A percentile compares a stretch with the other conserved stretches of the same genome.
Evolutionary conservation across 257 asterid species (phyloP).

Genomic region (Salvia miltiorrhiza): DNA sequence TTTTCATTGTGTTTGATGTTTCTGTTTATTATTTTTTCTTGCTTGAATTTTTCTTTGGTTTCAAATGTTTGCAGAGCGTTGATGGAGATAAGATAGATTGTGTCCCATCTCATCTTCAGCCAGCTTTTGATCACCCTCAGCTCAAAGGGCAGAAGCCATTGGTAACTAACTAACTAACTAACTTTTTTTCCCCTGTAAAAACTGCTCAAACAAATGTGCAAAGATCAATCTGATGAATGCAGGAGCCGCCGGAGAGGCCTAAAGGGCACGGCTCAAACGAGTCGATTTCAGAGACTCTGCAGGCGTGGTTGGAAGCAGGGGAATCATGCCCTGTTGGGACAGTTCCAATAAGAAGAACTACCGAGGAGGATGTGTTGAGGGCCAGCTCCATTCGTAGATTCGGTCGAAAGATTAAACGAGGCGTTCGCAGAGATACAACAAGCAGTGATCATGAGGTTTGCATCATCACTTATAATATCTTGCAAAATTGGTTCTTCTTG

Average conservation of each 20-base stretch:
- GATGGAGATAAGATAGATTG: conserved; percentile 88
- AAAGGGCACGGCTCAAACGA: conserved; percentile 37
- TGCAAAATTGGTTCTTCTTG: too few species aligned
- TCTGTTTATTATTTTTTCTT: too few species aligned
- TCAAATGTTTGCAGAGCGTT: conserved; percentile 56
- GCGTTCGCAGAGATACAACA: conserved; percentile 64
- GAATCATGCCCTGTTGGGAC: conserved; percentile 79
- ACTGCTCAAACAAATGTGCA: too few species aligned
- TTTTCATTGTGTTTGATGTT: too few species aligned
- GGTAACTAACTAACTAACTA: conserved; percentile 41
- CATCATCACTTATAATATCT: too few species aligned
- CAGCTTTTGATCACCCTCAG: conserved; percentile 91
- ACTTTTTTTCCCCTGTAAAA: too few species aligned
- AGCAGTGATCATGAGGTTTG: conserved; percentile 89
- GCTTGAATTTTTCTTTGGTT: too few species aligned
- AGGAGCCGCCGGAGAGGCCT: conserved; percentile 91
- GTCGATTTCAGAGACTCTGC: conserved; percentile 32
- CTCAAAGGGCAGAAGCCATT: conserved; percentile 89
- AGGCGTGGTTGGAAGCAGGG: conserved; percentile 61
- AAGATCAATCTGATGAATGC: conserved; percentile 21
- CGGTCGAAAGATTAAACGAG: conserved; percentile 62
- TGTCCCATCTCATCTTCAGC: conserved; percentile 80
- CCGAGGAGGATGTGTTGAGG: conserved; percentile 66
- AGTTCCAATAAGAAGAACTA: conserved; percentile 74
- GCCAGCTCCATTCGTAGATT: conserved; percentile 56